A percentile compares a stretch with the other conserved stretches of the same genome.
Conservation (phyloP, 495 filamentous ascomycete genomes). For the Penicillium atrosanguineum region DNA sequence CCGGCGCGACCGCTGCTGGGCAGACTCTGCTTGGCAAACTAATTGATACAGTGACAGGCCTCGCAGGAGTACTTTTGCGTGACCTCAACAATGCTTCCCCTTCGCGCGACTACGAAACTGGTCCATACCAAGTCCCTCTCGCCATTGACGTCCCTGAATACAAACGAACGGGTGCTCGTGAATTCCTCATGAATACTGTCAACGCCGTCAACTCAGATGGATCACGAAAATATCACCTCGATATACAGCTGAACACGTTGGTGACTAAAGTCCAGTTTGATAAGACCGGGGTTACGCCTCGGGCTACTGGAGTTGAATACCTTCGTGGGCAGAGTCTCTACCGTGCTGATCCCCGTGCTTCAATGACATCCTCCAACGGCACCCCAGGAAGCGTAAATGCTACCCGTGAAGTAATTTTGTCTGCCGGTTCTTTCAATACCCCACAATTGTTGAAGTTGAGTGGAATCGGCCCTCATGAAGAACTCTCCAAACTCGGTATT, state of each 20-base stretch:
- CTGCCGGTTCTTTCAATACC: slow-evolving; percentile 61
- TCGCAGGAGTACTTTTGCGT: slow-evolving; percentile 43
- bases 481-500: slow-evolving; percentile 51
- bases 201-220: slow-evolving; percentile 53
- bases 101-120: slow-evolving; percentile 32
- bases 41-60: slow-evolving; percentile 34
- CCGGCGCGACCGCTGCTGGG: slow-evolving; percentile 45
- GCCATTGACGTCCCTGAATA: slow-evolving; percentile 39
- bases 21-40: slow-evolving; percentile 36
- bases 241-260: slow-evolving; percentile 56
- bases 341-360: slow-evolving; percentile 50
- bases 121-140: slow-evolving; percentile 53
- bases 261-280: slow-evolving; percentile 62
- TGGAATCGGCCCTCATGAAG: slow-evolving; percentile 55
- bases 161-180: slow-evolving; percentile 48
- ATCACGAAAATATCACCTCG: slow-evolving; percentile 54
- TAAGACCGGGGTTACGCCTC: slow-evolving; percentile 36
- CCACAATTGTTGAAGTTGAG: slow-evolving; percentile 66
- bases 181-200: slow-evolving; percentile 50
- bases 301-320: slow-evolving; percentile 64
- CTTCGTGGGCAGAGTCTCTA: slow-evolving; percentile 58
- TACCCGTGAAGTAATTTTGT: slow-evolving; percentile 59
- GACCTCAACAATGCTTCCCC: slow-evolving; percentile 51
- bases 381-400: slow-evolving; percentile 47
- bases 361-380: slow-evolving; percentile 24